These are phyloP conservation scores for Suillus alpinus DNA, from an alignment of 768 basidiomycete genomes.

Conservation along the genomic window DNA sequence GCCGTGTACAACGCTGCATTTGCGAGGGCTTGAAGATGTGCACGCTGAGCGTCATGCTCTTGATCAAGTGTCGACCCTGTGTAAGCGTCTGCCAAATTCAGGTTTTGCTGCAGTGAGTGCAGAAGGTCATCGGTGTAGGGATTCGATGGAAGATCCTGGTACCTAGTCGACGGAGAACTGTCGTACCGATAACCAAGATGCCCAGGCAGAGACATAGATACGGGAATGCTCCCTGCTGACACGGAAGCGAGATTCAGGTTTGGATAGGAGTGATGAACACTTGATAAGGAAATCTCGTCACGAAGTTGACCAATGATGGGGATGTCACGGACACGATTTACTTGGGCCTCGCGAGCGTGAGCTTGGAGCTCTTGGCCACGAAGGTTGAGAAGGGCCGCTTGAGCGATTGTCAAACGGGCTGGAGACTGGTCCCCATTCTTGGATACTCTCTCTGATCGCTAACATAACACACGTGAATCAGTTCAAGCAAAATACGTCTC, in stretches of 20 bases:
- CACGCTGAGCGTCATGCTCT: constrained; percentile 17
- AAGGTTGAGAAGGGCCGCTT: constrained; percentile 73
- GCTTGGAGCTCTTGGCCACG: constrained; percentile 56
- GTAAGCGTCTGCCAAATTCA: constrained; percentile 14
- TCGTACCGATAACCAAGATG: constrained; percentile 16
- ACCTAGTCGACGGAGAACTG: constrained; percentile 15
- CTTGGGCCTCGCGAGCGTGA: constrained; percentile 5
- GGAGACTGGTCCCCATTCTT: constrained; percentile 66
- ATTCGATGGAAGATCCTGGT: constrained; percentile 24
- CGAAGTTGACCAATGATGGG: constrained; percentile 7
- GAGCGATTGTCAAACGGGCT: constrained; percentile 69
- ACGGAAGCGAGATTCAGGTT: not conserved
- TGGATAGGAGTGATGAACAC: constrained; percentile 5
- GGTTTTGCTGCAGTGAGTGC: constrained; percentile 30
- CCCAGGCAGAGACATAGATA: constrained; percentile 20
- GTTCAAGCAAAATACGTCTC: constrained; percentile 6
- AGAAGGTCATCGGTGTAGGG: constrained; percentile 40
- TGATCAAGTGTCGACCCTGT: constrained; percentile 15
- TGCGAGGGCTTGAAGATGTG: constrained; percentile 22
- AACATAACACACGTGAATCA: not conserved
- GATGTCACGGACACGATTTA: constrained; percentile 11
- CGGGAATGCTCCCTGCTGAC: constrained; percentile 9
- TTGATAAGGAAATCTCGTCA: not conserved
- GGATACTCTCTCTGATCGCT: constrained; percentile 61
- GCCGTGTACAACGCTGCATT: constrained; percentile 14